Evolutionary conservation across 495 filamentous ascomycete species (phyloP).

Genomic region (Podospora pseudocomata): DNA sequence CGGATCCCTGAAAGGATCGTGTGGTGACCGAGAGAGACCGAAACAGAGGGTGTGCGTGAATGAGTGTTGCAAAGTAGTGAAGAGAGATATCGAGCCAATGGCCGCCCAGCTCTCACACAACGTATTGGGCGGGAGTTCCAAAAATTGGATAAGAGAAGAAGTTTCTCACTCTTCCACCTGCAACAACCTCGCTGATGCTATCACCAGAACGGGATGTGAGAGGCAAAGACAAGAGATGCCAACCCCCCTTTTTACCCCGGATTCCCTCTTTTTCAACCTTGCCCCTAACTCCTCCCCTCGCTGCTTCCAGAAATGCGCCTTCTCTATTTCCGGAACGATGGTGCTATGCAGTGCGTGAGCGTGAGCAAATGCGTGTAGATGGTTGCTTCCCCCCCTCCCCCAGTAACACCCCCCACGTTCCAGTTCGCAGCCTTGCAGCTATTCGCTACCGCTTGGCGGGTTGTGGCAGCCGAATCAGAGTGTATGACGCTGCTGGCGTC

Average conservation of each 20-base stretch:
- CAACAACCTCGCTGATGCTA: conserved; percentile 13
- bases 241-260: background rate
- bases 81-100: background rate
- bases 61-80: background rate
- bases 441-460: conserved; percentile 15
- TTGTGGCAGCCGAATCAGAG: conserved; percentile 15
- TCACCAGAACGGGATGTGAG: conserved; percentile 7
- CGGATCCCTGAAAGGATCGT: background rate
- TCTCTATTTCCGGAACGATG: background rate
- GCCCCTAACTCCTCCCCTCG: background rate
- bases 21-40: background rate
- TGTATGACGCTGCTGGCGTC: conserved; percentile 5
- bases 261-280: background rate
- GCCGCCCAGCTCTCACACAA: conserved; percentile 4
- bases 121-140: background rate
- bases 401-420: conserved; percentile 14
- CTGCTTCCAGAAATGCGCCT: background rate
- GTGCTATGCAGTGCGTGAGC: background rate
- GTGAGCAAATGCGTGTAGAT: background rate
- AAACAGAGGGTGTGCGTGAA: background rate
- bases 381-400: background rate
- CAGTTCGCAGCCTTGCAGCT: conserved; percentile 21
- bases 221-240: conserved; percentile 3
- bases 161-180: background rate
- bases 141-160: conserved; percentile 4